Evolutionary conservation across 208 protist species (phyloP), one percentile per base, ranked within the genome.

Genomic region (Angomonas ambiguus): DNA sequence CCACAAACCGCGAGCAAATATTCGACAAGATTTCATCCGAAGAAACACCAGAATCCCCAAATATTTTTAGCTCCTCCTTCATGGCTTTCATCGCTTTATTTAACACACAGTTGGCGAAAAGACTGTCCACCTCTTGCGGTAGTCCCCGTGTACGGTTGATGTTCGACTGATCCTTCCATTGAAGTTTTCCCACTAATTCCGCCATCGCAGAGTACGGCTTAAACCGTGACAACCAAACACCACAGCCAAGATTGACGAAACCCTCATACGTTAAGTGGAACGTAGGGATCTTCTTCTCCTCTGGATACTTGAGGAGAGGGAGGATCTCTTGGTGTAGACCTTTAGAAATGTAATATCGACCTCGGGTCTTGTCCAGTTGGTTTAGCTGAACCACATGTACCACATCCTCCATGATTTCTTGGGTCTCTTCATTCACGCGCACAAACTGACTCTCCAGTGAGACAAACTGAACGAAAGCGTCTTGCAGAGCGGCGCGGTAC

Each of bases 361-460:
- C 53, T 24, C 53, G 28, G 65, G 38, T 68, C 65, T 42, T 62
- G 60, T 18, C 45, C 5, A n/a, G 2, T 3, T 32, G 51, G 71
- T 75, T 65, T 2, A 78, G 41, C 68, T 71, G 71, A 8, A 85
- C 71, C 13, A 77, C 67, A 66, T 84, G 67, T 35, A 80, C 53
- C 13, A 69, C 1, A 61, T 80, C 74, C 55, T 79, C 74, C 53
- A 79, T 78, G 62, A 75, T 69, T 45, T 84, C 74, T 1, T 61
- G 51, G 0, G 71, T 84, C 60, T 74, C 73, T 42, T 72, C 74
- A 66, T 78, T 74, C 27, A 84, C 34, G 56, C 74, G 71, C 28
- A 78, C 72, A 67, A 75, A 78, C 64, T 79, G 68, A 56, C 67
- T 35, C 53, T 79, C 53, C n/a, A 74, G 74, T 20, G 53, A 62